Evolutionary conservation across 1,284 basidiomycete genomes (phyloP).

Genomic region (Ceratobasidium sp.): DNA sequence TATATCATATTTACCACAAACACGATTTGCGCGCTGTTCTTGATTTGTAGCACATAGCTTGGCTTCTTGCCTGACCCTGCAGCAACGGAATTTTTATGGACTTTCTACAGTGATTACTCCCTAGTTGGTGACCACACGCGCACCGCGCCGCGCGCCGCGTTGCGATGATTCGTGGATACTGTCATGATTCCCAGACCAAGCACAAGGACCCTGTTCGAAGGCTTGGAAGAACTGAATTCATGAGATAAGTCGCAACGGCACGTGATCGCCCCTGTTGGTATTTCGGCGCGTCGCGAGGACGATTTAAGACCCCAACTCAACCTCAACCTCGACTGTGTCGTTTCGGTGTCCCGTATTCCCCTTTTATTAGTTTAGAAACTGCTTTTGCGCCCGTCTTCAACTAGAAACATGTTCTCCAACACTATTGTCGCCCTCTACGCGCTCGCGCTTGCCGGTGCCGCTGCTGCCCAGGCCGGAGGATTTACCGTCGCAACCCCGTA

Average conservation of each 20-base stretch:
- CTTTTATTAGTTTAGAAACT: constrained; percentile 30
- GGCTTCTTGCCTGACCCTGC: not conserved
- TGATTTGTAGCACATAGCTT: constrained; percentile 28
- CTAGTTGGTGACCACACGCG: no score
- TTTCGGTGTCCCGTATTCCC: constrained; percentile 5
- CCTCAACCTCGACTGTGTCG: constrained; percentile 28
- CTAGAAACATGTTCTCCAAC: constrained; percentile 29
- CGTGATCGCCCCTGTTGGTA: constrained; percentile 24
- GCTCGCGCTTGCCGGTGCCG: constrained; percentile 32
- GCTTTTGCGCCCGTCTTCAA: not conserved
- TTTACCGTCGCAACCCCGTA: constrained; percentile 41
- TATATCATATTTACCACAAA: not conserved
- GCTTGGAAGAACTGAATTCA: not conserved
- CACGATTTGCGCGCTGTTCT: constrained; percentile 1
- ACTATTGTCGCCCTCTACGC: constrained; percentile 38
- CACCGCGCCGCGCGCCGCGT: no score
- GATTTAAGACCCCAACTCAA: not conserved
- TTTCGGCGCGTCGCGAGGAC: not conserved
- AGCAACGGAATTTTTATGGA: constrained; percentile 23
- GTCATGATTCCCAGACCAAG: constrained; percentile 30
- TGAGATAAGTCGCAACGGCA: not conserved
- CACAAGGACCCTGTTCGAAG: not conserved
- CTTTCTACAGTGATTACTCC: not conserved
- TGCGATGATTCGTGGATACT: no score
- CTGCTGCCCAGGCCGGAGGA: constrained; percentile 26